Conservation (phyloP, 179 eudicot species). For the Actinidia chinensis region DNA sequence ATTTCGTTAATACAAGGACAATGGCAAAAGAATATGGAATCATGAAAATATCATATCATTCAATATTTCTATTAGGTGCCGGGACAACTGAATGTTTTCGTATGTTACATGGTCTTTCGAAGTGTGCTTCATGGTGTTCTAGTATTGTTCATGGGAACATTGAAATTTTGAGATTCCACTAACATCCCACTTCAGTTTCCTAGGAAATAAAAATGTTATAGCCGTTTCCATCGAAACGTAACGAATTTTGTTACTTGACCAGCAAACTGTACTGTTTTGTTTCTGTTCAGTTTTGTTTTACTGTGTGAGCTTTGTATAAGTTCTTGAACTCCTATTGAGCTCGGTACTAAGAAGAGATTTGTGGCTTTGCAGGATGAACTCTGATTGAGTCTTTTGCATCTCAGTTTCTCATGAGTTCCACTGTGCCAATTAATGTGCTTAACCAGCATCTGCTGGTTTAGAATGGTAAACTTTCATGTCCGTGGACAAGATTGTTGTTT, state of each 20-base stretch:
- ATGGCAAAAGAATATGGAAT: neutral
- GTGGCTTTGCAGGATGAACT: slow-evolving; percentile 13
- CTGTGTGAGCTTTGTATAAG: neutral
- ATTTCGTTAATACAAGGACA: neutral
- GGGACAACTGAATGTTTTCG: neutral
- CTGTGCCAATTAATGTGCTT: neutral
- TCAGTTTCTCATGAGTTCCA: neutral
- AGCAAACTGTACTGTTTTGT: neutral
- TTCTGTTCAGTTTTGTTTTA: neutral
- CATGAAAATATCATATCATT: neutral
- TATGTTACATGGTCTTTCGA: neutral
- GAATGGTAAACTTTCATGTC: neutral
- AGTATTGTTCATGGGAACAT: neutral
- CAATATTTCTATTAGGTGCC: neutral
- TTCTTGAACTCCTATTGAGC: neutral
- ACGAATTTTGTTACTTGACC: neutral
- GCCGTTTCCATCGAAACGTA: neutral
- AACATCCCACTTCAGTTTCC: neutral
- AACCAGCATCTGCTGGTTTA: neutral
- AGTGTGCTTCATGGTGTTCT: neutral
- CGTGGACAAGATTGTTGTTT: too few species aligned
- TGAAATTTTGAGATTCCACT: neutral
- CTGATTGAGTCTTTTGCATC: slow-evolving; percentile 3
- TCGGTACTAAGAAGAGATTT: neutral
- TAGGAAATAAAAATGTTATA: neutral